Conservation (phyloP, 2,329 filamentous ascomycete species). For the Camillea tinctor region DNA sequence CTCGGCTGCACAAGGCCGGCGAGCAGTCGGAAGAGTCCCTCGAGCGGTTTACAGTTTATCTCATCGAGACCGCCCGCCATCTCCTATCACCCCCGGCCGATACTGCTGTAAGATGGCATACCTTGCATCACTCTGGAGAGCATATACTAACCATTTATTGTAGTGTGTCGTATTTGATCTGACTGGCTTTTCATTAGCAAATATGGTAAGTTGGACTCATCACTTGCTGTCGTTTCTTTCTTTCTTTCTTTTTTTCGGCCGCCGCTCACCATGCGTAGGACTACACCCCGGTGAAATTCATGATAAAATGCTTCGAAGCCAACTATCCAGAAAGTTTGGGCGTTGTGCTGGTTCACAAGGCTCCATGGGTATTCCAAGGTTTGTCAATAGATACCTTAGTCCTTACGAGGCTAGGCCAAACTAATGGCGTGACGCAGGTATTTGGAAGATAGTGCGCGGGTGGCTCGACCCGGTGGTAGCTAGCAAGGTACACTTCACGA, state of each 20-base stretch:
- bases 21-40: slow-evolving; percentile 80
- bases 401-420: slow-evolving; percentile 21
- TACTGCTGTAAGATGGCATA: slow-evolving; percentile 70
- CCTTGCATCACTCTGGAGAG: not conserved
- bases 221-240: not conserved
- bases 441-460: slow-evolving; percentile 92
- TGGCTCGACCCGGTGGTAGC: slow-evolving; percentile 98
- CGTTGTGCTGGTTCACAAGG: slow-evolving; percentile 87
- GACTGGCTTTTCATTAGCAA: slow-evolving; percentile 88
- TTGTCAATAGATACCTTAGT: slow-evolving; percentile 35
- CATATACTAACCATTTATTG: slow-evolving; percentile 20
- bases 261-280: slow-evolving; percentile 53
- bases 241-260: too few species aligned
- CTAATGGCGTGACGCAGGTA: slow-evolving; percentile 55
- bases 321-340: slow-evolving; percentile 96
- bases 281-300: slow-evolving; percentile 95
- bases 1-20: slow-evolving; percentile 75
- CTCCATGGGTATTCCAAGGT: slow-evolving; percentile 96
- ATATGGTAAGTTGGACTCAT: slow-evolving; percentile 65
- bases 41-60: slow-evolving; percentile 87
- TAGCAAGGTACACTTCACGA: slow-evolving; percentile 89
- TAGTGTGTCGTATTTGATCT: slow-evolving; percentile 95
- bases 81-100: slow-evolving; percentile 77
- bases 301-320: slow-evolving; percentile 99
- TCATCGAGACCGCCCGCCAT: slow-evolving; percentile 92